Base-by-base conservation (phyloP, 176 grass and related monocot genomes). In the Oryza rufipogon region DNA sequence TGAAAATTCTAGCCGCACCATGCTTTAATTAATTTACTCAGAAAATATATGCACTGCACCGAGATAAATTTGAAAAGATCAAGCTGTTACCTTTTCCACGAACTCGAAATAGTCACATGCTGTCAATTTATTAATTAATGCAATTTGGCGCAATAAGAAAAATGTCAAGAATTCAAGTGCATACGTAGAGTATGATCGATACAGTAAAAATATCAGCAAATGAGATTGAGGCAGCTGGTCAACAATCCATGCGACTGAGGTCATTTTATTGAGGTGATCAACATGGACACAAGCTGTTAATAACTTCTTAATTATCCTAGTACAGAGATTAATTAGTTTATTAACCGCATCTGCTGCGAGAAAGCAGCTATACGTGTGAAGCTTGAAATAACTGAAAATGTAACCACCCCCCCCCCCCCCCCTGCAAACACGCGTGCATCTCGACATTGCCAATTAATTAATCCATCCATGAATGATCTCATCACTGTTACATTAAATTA, bases 361-460 rank as follows among this genome's bases (percentile, higher is more conserved):
- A 0, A 20, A 26, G 26, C 26, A 61, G 51, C 17, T 58, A 58
- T 58, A 58, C 17, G 54, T 23, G 58, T 61, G 56, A 20, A 61
- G 56, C 56, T 39, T 39, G 38, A 39, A 30, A 30, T 9, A 61
- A 61, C 9, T 23, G 20, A 63, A 63, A 63, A 63, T 7, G 7
- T 20, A 58, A 80, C 7, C 25, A 1, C 25, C 25, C 25, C 25
- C 25, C 25, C 26, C 26, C 26, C 26, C 26, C 1, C 26, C 26
- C 1, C 1, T 4, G 22, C 38, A 30, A 6, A 9, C 38, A 41
- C 16, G 9, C 2, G 34, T 68, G 17, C 4, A 32, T 52, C 51
- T 22, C 46, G 48, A 63, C 81, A 70, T 4, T 36, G 48, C n/a
- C 72, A 70, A 82, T 58, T 58, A 58, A 58, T 58, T 58, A 58